Evolutionary conservation across 306 rosid genomes (phyloP), one percentile per base, ranked within the genome.

Genomic region (Chamaecrista fasciculata): DNA sequence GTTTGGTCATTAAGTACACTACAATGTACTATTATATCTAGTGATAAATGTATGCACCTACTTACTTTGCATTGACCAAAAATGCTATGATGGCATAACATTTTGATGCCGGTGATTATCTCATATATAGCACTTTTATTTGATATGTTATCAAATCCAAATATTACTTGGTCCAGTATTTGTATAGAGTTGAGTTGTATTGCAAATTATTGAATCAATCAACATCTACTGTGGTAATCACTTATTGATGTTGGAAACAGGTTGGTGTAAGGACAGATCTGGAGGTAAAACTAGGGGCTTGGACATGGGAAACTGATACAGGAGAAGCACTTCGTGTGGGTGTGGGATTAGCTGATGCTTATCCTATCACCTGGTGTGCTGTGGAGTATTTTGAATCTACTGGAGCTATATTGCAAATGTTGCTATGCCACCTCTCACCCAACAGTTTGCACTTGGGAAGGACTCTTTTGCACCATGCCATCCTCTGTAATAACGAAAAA

Each of bases 251-350:
- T 0, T 53, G 64, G 39, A 62, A 48, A 47, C 85, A 87, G 88
- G 90, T 70, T 34, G 88, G 87, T 0, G 88, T 76, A 16, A 72
- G 74, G 71, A 80, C 82, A 15, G 88, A 87, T 59, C 79, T 62
- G 48, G 73, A 83, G 65, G 90, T 83, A 12, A 83, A 73, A 62
- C 62, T 87, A 19, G 90, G 90, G 61, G 88, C 86, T 16, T 87
- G 94, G 94, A 79, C 86, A 6, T 87, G 94, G 94, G 94, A 87
- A 40, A 65, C 29, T 44, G 78, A 71, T 19, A 83, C 82, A 1
- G 90, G 86, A 58, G 94, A 85, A 59, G 94, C 83, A 55, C 72
- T 79, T 79, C 88, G 94, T 9, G 94, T 85, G 0, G 94, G 94
- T 44, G 94, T 82, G 34, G 90, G 90, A 66, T 80, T 87, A 70